These are phyloP conservation scores for Lepiota subincarnata DNA, from an alignment of 768 basidiomycete genomes.

Conservation along the genomic window DNA sequence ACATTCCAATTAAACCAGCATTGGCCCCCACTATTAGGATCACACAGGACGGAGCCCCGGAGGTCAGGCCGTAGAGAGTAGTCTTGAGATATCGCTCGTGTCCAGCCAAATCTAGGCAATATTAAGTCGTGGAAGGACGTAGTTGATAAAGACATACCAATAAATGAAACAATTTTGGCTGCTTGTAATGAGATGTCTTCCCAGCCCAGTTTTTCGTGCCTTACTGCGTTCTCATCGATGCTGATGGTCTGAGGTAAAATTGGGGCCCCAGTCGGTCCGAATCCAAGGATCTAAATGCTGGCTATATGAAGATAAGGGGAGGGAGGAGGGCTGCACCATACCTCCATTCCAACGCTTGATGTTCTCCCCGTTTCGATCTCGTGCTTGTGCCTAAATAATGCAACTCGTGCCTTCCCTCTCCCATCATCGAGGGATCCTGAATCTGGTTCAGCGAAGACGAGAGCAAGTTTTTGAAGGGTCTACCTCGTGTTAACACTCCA, in stretches of 20 bases:
- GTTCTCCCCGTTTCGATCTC: constrained; percentile 96
- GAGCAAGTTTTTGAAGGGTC: constrained; percentile 12
- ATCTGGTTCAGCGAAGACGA: not conserved
- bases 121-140: not conserved
- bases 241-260: constrained; percentile 67
- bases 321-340: constrained; percentile 25
- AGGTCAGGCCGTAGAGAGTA: constrained; percentile 91
- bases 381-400: constrained; percentile 94
- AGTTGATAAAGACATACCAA: constrained; percentile 43
- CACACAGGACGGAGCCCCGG: constrained; percentile 88
- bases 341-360: constrained; percentile 96
- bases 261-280: constrained; percentile 69
- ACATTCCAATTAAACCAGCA: constrained; percentile 88
- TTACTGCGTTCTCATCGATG: constrained; percentile 58
- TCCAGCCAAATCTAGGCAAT: constrained; percentile 76
- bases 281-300: constrained; percentile 73
- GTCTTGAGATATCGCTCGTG: constrained; percentile 93
- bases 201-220: constrained; percentile 90
- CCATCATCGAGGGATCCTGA: constrained; percentile 78
- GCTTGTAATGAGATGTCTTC: constrained; percentile 88
- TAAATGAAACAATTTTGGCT: constrained; percentile 93
- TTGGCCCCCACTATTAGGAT: constrained; percentile 95
- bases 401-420: constrained; percentile 76
- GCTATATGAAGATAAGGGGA: not conserved
- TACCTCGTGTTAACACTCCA: constrained; percentile 92